A percentile compares a stretch with the other conserved stretches of the same genome.
These are phyloP conservation scores for Paramecium sexaurelia DNA, from an alignment of 73 alveolate species.

Conservation along the genomic window DNA sequence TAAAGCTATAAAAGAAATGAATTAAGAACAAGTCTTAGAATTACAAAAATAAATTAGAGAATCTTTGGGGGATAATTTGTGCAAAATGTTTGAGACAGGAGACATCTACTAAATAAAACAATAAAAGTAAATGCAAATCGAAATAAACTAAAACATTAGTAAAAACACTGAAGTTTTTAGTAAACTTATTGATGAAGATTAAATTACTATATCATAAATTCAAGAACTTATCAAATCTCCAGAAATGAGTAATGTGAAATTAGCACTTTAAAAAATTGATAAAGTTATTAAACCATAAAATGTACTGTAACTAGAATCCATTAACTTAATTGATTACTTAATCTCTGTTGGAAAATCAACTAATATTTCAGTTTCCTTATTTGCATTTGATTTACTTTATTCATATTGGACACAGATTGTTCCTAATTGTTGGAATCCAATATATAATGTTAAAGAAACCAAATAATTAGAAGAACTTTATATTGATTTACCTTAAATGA, in stretches of 20 bases:
- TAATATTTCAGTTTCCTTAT: neutral
- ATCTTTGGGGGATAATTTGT: neutral
- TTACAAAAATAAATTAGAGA: neutral
- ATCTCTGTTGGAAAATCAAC: neutral
- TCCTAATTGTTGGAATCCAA: neutral
- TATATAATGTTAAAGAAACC: neutral
- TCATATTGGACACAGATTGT: neutral
- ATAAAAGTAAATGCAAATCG: neutral
- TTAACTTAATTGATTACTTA: neutral
- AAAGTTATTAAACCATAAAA: neutral
- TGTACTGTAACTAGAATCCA: neutral
- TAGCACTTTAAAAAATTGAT: neutral
- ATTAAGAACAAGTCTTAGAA: neutral
- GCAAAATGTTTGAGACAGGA: neutral
- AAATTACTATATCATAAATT: neutral
- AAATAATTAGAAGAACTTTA: neutral
- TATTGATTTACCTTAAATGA: neutral
- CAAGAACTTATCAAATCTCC: neutral
- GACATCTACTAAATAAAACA: neutral
- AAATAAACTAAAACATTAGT: neutral
- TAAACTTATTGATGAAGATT: neutral
- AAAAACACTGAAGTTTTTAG: neutral
- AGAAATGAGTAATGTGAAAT: neutral
- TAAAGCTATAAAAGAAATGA: neutral
- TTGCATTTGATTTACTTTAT: neutral